Evolutionary conservation across 2,329 filamentous ascomycete species (phyloP).

Genomic region (Pseudocercospora eumusae): DNA sequence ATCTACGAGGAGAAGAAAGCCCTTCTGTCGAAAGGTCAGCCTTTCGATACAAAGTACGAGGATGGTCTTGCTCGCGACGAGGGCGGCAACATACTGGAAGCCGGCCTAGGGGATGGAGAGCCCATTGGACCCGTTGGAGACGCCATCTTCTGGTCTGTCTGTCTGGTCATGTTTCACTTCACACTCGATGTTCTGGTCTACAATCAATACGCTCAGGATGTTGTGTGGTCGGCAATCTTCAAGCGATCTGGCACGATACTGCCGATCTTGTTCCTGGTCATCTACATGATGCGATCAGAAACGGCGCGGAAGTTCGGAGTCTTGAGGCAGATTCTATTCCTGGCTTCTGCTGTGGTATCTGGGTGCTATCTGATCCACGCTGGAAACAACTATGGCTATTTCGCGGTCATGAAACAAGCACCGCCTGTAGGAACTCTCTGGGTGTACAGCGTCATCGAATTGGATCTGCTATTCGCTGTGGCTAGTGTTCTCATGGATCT

Average conservation of each 20-base stretch:
- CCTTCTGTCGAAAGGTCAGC: constrained; percentile 51
- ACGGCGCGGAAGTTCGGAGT: constrained; percentile 48
- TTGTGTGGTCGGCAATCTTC: constrained; percentile 61
- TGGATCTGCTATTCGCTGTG: constrained; percentile 69
- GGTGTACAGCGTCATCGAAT: constrained; percentile 90
- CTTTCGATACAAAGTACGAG: constrained; percentile 49
- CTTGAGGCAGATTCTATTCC: constrained; percentile 59
- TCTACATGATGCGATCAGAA: constrained; percentile 48
- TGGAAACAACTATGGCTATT: constrained; percentile 77
- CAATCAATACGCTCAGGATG: constrained; percentile 70
- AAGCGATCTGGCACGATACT: constrained; percentile 52
- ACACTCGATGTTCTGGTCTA: constrained; percentile 78
- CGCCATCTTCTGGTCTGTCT: constrained; percentile 54
- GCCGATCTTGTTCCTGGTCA: constrained; percentile 49
- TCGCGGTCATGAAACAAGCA: constrained; percentile 86
- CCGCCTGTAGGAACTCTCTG: constrained; percentile 88
- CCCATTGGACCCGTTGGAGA: constrained; percentile 51
- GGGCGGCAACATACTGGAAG: constrained; percentile 40
- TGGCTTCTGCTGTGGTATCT: constrained; percentile 58
- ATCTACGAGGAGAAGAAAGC: constrained; percentile 64
- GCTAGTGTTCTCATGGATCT: constrained; percentile 55
- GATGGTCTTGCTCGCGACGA: constrained; percentile 38
- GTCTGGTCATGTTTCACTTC: constrained; percentile 71
- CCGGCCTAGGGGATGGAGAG: constrained; percentile 44
- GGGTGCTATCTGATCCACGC: constrained; percentile 82